phyloP scores from a whole-genome alignment of 495 filamentous ascomycete species.

The Neurospora terricola region DNA sequence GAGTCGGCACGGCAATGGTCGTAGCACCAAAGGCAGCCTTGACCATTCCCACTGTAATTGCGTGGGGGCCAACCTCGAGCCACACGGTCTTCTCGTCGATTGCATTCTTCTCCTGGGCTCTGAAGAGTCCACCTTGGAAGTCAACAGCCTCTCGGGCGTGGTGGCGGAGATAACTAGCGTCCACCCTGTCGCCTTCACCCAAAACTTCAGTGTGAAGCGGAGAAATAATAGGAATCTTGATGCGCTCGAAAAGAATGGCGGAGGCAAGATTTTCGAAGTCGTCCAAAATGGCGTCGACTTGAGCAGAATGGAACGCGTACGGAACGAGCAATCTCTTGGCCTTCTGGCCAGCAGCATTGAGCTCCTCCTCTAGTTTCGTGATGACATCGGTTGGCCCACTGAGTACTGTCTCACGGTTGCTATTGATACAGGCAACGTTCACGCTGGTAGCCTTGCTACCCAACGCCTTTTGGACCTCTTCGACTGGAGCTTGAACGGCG shows the following conservation, averaged over 20 bases:
- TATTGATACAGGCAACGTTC: constrained; percentile 54
- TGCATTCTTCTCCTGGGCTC: constrained; percentile 37
- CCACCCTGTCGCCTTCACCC: constrained; percentile 46
- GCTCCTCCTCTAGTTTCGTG: constrained; percentile 45
- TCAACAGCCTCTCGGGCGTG: constrained; percentile 67
- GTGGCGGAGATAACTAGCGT: constrained; percentile 50
- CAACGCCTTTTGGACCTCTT: constrained; percentile 30
- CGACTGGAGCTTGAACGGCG: constrained; percentile 40
- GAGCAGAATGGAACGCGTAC: constrained; percentile 74
- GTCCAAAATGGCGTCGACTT: constrained; percentile 67
- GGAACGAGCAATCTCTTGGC: constrained; percentile 61
- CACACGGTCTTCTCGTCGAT: constrained; percentile 48
- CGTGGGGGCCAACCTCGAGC: constrained; percentile 63
- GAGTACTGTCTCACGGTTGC: constrained; percentile 50
- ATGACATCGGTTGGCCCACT: constrained; percentile 45
- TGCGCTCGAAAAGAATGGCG: constrained; percentile 48
- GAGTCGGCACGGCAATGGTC: constrained; percentile 47
- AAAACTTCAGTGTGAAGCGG: constrained; percentile 51
- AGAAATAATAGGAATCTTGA: constrained; percentile 62
- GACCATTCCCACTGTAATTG: constrained; percentile 60
- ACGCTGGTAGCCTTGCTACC: constrained; percentile 18
- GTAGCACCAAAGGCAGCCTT: constrained; percentile 51
- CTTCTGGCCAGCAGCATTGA: constrained; percentile 51
- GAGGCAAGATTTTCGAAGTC: constrained; percentile 51
- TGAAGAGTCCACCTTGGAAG: constrained; percentile 54